A percentile compares a stretch with the other conserved stretches of the same genome.
These are phyloP conservation scores for Erythrobasidium hasegawianum DNA, from an alignment of 1,284 basidiomycete species.

Conservation along the genomic window DNA sequence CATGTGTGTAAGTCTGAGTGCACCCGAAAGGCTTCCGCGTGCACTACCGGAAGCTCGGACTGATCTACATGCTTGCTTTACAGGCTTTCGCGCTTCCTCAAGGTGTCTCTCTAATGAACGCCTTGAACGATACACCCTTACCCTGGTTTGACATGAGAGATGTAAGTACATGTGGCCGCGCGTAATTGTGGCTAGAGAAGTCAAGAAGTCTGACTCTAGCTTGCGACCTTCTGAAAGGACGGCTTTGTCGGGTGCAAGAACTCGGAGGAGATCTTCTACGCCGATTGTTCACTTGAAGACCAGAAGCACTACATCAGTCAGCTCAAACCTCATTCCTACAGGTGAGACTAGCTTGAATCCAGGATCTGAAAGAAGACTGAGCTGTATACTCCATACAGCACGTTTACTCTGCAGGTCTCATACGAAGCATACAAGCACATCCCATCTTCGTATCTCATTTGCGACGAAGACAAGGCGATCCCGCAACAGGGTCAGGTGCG, in stretches of 20 bases:
- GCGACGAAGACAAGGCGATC: constrained; percentile 36
- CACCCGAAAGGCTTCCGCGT: neutral
- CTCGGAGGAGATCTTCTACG: constrained; percentile 37
- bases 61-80: neutral
- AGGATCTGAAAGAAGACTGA: neutral
- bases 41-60: neutral
- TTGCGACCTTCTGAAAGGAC: neutral
- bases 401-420: constrained; percentile 6
- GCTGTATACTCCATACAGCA: neutral
- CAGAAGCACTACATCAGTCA: constrained; percentile 19
- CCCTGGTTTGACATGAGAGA: constrained; percentile 19
- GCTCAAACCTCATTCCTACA: constrained; percentile 33
- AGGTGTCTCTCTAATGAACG: constrained; percentile 14
- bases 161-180: neutral
- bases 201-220: neutral
- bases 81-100: constrained; percentile 20
- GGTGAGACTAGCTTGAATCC: neutral
- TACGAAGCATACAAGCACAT: constrained; percentile 38
- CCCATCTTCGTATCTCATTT: constrained; percentile 38
- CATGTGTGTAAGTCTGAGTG: constrained; percentile 7
- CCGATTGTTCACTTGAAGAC: constrained; percentile 29
- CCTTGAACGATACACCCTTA: constrained; percentile 11
- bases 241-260: constrained; percentile 28
- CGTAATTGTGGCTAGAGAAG: too few relatives aligned
- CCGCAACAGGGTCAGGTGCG: constrained; percentile 29